Percentiles rank a stretch among this genome's conserved stretches.
phyloP scores from a whole-genome alignment of 2,329 filamentous ascomycete genomes.

The Scedosporium boydii region DNA sequence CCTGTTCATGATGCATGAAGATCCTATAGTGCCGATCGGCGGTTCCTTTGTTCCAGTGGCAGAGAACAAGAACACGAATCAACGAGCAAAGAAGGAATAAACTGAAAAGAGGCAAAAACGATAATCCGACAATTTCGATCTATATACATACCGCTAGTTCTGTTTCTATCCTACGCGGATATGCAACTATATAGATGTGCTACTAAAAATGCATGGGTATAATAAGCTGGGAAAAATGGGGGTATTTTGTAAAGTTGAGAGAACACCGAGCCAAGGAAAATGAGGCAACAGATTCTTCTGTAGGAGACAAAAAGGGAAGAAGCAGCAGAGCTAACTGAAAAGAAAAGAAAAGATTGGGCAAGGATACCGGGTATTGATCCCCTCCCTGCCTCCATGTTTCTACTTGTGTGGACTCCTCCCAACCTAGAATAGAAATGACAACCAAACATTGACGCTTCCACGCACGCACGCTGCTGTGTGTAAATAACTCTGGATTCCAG shows the following conservation, averaged over 20 bases:
- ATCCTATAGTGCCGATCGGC: background rate
- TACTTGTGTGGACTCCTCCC: background rate
- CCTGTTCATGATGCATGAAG: background rate
- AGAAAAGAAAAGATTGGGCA: constrained; percentile 5
- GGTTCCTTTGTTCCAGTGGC: background rate
- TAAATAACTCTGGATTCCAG: background rate
- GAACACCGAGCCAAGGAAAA: background rate
- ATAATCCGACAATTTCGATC: background rate
- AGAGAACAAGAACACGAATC: background rate
- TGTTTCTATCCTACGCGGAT: background rate
- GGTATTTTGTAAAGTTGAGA: background rate
- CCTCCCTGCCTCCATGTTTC: background rate
- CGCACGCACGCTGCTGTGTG: background rate
- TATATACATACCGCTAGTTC: constrained; percentile 1
- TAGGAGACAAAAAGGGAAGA: background rate
- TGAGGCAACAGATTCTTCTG: background rate
- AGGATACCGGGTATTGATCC: background rate
- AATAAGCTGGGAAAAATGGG: background rate
- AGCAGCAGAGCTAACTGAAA: background rate
- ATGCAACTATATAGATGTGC: background rate
- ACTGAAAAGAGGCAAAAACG: background rate
- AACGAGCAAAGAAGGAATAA: too few relatives aligned
- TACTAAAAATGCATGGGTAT: background rate
- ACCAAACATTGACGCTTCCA: background rate
- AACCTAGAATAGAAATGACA: background rate